phyloP scores from a whole-genome alignment of 2,329 filamentous ascomycete species.

The Fusarium concolor region DNA sequence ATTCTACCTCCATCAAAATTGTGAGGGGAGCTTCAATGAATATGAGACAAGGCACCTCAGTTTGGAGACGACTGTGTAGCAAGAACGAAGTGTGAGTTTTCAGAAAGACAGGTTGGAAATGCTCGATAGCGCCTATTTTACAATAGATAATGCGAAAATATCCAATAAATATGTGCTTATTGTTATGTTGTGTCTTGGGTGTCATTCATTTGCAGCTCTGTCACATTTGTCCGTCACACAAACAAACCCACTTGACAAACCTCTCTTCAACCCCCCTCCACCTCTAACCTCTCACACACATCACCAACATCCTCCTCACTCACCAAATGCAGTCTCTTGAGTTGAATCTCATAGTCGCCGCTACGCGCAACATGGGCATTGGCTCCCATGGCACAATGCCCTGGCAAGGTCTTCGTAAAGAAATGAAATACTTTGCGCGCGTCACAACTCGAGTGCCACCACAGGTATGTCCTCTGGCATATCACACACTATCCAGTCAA shows the following conservation, averaged over 20 bases:
- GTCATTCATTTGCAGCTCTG: background rate
- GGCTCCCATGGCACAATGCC: conserved; percentile 82
- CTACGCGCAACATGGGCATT: conserved; percentile 91
- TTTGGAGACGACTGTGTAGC: background rate
- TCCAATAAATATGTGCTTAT: background rate
- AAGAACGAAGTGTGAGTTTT: background rate
- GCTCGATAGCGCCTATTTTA: background rate
- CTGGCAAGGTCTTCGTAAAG: conserved; percentile 87
- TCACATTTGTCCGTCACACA: conserved; percentile 8
- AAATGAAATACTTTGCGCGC: conserved; percentile 95
- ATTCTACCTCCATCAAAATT: conserved; percentile 52
- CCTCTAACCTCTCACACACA: background rate
- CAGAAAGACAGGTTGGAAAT: background rate
- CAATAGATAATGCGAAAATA: background rate
- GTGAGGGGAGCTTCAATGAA: conserved; percentile 26
- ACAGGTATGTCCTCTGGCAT: conserved; percentile 52
- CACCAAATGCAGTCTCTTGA: conserved; percentile 59
- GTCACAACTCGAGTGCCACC: conserved; percentile 77
- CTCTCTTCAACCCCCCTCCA: background rate
- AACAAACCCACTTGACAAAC: conserved; percentile 21
- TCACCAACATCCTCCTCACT: background rate
- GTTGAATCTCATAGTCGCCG: conserved; percentile 93
- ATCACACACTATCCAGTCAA: background rate
- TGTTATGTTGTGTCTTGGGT: conserved; percentile 1
- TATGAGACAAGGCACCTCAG: background rate